Percentiles rank a stretch among this genome's conserved stretches.
These are phyloP conservation scores for Trichoderma cornu-damae DNA, from an alignment of 2,329 filamentous ascomycete species.

Conservation along the genomic window DNA sequence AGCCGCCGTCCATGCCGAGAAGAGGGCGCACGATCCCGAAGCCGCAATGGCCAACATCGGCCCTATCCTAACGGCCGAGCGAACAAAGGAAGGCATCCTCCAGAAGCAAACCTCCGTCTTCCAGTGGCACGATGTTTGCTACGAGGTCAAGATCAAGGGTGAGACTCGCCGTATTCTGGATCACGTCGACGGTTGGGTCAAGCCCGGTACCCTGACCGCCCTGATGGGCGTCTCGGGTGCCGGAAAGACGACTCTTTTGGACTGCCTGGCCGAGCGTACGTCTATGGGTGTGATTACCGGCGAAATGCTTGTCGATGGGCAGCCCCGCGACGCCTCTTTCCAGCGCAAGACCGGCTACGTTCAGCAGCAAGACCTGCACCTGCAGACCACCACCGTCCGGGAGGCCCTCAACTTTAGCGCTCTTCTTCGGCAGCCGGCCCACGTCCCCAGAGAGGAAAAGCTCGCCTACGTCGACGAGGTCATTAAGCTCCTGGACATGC, in stretches of 20 bases:
- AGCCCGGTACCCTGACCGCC: constrained; percentile 83
- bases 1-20: constrained; percentile 53
- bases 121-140: constrained; percentile 81
- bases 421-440: constrained; percentile 72
- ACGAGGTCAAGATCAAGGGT: constrained; percentile 70
- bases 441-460: constrained; percentile 71
- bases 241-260: constrained; percentile 88
- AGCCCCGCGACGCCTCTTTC: constrained; percentile 71
- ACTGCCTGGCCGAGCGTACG: constrained; percentile 77
- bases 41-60: constrained; percentile 47
- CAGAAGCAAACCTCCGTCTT: constrained; percentile 67
- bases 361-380: constrained; percentile 86
- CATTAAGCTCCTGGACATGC: constrained; percentile 86
- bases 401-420: constrained; percentile 86
- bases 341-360: constrained; percentile 90
- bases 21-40: constrained; percentile 58
- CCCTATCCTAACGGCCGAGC: constrained; percentile 43
- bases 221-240: constrained; percentile 89
- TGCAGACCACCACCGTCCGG: constrained; percentile 77
- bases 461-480: constrained; percentile 83
- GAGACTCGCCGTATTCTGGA: constrained; percentile 72
- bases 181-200: constrained; percentile 87
- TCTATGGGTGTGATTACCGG: constrained; percentile 86
- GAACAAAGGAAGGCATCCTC: constrained; percentile 38
- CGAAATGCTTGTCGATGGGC: constrained; percentile 66